Conservation (phyloP, 768 basidiomycete genomes). For the Mycena polygramma region DNA sequence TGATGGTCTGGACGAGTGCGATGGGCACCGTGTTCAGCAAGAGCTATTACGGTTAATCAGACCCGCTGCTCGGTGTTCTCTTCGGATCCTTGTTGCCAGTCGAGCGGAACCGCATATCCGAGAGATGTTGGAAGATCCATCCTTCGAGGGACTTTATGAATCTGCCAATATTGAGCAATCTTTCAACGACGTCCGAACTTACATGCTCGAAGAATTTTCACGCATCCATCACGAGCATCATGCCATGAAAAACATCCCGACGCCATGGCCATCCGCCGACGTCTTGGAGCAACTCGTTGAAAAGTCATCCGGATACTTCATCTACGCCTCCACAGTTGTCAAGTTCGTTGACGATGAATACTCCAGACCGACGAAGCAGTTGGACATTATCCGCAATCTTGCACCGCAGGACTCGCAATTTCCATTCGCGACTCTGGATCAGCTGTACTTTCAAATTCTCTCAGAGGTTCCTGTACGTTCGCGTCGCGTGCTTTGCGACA, state of each 20-base stretch:
- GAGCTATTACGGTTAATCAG: background rate
- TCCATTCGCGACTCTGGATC: slow-evolving; percentile 7
- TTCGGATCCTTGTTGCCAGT: slow-evolving; percentile 4
- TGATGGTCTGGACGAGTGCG: slow-evolving; percentile 14
- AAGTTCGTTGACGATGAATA: slow-evolving; percentile 16
- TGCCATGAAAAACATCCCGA: background rate
- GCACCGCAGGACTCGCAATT: background rate
- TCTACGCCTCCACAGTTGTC: slow-evolving; percentile 18
- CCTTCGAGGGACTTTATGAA: background rate
- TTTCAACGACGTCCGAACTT: slow-evolving; percentile 2
- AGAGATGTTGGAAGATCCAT: background rate
- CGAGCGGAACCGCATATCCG: slow-evolving; percentile 10
- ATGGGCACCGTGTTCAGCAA: background rate
- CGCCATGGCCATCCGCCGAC: slow-evolving; percentile 1
- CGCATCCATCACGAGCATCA: slow-evolving; percentile 8
- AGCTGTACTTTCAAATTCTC: slow-evolving; percentile 1
- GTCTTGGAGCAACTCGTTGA: background rate
- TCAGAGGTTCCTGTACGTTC: background rate
- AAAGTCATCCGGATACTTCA: slow-evolving; percentile 22
- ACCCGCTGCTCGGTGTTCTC: too few species aligned
- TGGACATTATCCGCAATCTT: background rate
- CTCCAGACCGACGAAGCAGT: slow-evolving; percentile 12
- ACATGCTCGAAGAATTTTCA: slow-evolving; percentile 2
- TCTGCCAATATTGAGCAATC: slow-evolving; percentile 11
- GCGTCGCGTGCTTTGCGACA: background rate